phyloP scores from a whole-genome alignment of 2,329 filamentous ascomycete species.

The Aureobasidium sp. region DNA sequence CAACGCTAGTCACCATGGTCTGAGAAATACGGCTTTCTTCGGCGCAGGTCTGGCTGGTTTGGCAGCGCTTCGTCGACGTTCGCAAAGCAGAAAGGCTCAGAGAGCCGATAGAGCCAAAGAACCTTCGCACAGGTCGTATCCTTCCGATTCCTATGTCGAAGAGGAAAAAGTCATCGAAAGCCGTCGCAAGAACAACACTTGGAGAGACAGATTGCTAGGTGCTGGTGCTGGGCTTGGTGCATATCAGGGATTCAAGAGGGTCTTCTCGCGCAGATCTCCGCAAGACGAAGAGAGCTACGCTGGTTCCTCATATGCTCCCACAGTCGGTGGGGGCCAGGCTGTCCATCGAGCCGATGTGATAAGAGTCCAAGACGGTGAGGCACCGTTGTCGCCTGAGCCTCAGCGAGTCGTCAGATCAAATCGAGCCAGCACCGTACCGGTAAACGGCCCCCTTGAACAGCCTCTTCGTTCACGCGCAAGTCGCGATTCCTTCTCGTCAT shows the following conservation, averaged over 20 bases:
- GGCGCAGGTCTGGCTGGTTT: constrained; percentile 48
- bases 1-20: constrained; percentile 5
- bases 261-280: constrained; percentile 47
- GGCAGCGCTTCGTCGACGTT: constrained; percentile 34
- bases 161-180: constrained; percentile 30
- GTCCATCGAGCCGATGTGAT: constrained; percentile 37
- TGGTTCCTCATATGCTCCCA: constrained; percentile 38
- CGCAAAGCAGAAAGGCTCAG: constrained; percentile 17
- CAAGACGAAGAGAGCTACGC: constrained; percentile 44
- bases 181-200: constrained; percentile 27
- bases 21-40: constrained; percentile 15
- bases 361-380: constrained; percentile 35
- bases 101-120: constrained; percentile 29
- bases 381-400: constrained; percentile 13
- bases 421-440: not conserved
- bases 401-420: constrained; percentile 4
- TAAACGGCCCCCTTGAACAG: not conserved
- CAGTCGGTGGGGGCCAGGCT: constrained; percentile 38
- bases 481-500: constrained; percentile 13
- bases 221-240: constrained; percentile 37
- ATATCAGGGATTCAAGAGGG: constrained; percentile 34
- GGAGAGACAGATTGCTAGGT: constrained; percentile 37
- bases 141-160: constrained; percentile 14
- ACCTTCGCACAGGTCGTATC: not conserved
- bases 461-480: constrained; percentile 11